Conservation (phyloP, 352 stramenopile species). For the Albugo laibachii region DNA sequence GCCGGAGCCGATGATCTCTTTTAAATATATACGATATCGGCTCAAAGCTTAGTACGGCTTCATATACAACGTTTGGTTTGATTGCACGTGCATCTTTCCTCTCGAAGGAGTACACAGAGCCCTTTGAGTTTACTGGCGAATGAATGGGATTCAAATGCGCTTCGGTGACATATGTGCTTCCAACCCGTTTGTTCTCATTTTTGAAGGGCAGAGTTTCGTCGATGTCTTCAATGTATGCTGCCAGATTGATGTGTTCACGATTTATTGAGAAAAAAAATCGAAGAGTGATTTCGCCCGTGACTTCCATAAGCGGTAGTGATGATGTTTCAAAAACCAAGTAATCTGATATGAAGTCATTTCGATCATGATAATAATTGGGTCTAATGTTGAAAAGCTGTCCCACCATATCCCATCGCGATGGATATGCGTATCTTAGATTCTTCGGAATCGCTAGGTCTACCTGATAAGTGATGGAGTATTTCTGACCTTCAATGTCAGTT, state of each 20-base stretch:
- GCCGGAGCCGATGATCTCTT: constrained; percentile 49
- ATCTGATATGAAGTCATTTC: constrained; percentile 20
- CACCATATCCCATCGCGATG: constrained; percentile 52
- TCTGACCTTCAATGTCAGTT: constrained; percentile 4
- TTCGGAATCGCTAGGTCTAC: constrained; percentile 15
- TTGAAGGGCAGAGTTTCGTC: constrained; percentile 46
- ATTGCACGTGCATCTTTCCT: constrained; percentile 36
- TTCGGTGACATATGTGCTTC: constrained; percentile 68
- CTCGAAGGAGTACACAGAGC: constrained; percentile 47
- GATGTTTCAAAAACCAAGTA: constrained; percentile 44
- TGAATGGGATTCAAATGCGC: constrained; percentile 52
- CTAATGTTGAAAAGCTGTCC: constrained; percentile 48
- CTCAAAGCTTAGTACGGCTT: constrained; percentile 57
- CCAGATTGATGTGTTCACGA: constrained; percentile 22
- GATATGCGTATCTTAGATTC: constrained; percentile 13
- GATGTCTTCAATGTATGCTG: constrained; percentile 60
- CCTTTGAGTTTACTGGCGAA: constrained; percentile 19
- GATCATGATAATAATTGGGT: constrained; percentile 66
- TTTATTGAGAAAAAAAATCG: constrained; percentile 69
- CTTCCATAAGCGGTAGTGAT: constrained; percentile 28
- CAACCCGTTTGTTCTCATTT: constrained; percentile 61
- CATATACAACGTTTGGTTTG: constrained; percentile 39
- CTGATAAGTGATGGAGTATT: constrained; percentile 8
- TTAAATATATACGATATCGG: constrained; percentile 61
- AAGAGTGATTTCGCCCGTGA: constrained; percentile 51